Evolutionary conservation across 2,329 filamentous ascomycete genomes (phyloP), one percentile per base, ranked within the genome.

Genomic region (Albifimbria verrucaria): DNA sequence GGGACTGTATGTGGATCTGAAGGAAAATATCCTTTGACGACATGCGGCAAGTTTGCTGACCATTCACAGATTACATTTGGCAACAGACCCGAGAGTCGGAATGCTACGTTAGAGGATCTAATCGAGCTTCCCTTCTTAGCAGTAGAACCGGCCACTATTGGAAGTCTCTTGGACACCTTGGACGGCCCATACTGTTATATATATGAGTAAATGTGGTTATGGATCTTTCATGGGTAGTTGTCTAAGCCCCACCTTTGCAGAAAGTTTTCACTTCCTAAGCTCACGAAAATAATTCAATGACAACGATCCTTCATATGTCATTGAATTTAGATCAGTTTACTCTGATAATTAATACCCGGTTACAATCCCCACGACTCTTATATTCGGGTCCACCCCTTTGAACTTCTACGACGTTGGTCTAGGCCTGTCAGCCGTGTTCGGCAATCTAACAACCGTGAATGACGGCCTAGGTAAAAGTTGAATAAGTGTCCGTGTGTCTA

Each of bases 171-270:
- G 12, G 46, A 48, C 25, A 32, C 46, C 17, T 22, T 48, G 25
- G 46, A 48, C 18, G 46, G 46, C 18, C 46, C 46, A 20, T 48
- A 48, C 24, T 48, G 46, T 26, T 48, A 48, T 21, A 48, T 22
- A 20, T 48, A 48, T 18, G 25, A 48, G 22, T 48, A 36, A 12
- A n/a, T n/a, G n/a, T n/a, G n/a, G n/a, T n/a, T n/a, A n/a, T n/a
- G n/a, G n/a, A 32, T 32, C 15, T 32, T 32, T 32, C 26, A 32
- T 15, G 7, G 26, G 26, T 15, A 32, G 26, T 7, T 15, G 15
- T 32, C 26, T 15, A 32, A 32, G 15, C 26, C 7, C 26, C 15
- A 9, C 26, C 26, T 32, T 32, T 15, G 15, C 26, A 7, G 26
- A 32, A 9, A 9, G 15, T 9, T 32, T 32, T 32, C 26, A 32